Evolutionary conservation across 139 green algal species (phyloP).

Genomic region (Zygnema circumcarinatum): DNA sequence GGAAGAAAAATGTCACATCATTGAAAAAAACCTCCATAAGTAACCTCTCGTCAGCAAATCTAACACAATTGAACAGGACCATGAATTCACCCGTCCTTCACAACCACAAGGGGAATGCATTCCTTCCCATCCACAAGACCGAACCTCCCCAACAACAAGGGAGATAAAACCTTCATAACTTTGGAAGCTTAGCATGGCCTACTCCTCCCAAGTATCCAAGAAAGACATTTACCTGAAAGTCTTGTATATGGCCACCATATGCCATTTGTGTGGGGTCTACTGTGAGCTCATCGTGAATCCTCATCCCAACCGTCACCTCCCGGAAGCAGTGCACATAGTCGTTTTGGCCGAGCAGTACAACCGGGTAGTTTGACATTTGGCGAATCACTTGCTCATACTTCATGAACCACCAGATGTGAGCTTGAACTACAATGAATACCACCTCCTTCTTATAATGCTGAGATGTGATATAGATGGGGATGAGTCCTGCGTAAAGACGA

Average conservation of each 20-base stretch:
- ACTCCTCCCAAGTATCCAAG: neutral
- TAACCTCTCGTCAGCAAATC: too few relatives aligned
- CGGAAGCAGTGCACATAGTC: slow-evolving; percentile 13
- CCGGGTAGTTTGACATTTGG: slow-evolving; percentile 7
- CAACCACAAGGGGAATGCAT: too few relatives aligned
- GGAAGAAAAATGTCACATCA: too few relatives aligned
- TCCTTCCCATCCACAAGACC: too few relatives aligned
- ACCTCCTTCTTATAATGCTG: slow-evolving; percentile 10
- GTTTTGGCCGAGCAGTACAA: slow-evolving; percentile 3
- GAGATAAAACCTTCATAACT: too few relatives aligned
- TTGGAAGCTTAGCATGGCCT: too few relatives aligned
- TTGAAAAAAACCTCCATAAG: too few relatives aligned
- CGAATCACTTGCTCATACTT: neutral
- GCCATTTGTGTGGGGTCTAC: neutral
- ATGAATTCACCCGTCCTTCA: too few relatives aligned
- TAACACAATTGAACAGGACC: too few relatives aligned
- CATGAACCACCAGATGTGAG: slow-evolving; percentile 1
- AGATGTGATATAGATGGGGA: slow-evolving; percentile 5
- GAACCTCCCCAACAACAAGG: too few relatives aligned
- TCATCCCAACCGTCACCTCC: neutral
- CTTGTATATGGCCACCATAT: neutral
- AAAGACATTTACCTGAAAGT: slow-evolving; percentile 4
- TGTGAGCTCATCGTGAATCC: slow-evolving; percentile 7
- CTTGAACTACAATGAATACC: neutral
- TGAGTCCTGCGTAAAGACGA: slow-evolving; percentile 16